Base-by-base conservation (phyloP, 768 basidiomycete species). In the Tricholoma flavovirens region DNA sequence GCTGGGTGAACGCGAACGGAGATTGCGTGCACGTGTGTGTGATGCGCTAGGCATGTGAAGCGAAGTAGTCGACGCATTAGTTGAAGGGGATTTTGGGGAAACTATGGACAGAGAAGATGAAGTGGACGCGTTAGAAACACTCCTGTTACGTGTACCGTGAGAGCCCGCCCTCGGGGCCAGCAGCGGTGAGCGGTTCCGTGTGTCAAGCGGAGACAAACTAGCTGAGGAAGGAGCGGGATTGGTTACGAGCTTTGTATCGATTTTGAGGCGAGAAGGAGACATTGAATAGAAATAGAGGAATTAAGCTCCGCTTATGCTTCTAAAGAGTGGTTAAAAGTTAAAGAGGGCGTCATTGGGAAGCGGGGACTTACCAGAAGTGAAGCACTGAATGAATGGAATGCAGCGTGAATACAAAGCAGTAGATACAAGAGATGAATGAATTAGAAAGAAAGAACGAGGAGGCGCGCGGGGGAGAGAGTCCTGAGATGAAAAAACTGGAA, bases 21-120 rank as follows among this genome's bases (percentile, higher is more conserved):
- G 46, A 43, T 26, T 49, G 22, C 9, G 57, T 60, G 42, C 51
- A 53, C 50, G 62, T 54, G 56, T 62, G 49, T 56, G 68, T 40
- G 51, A 56, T 22, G 66, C 56, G 17, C 55, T 64, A 21, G 77
- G 76, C 53, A 80, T 62, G 35, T 64, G 67, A 17, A 83, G 75
- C 24, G 82, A 82, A 2, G 80, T 74, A 3, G 79, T 73, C 1
- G 78, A 80, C 10, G 69, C 75, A 58, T 83, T 82, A n/a, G 82
- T 78, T 43, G 82, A 82, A 11, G 77, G 73, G 30, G 82, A 75
- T 38, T 71, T 70, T 4, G 83, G 84, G 17, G 83, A 83, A 46
- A 80, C 70, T 52, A 81, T 73, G 15, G 83, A 83, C 35, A 82
- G 64, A 7, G 81, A 80, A 4, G 83, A 85, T 26, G 77, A 71